These are phyloP conservation scores for Galium porrigens DNA, from an alignment of 305 asterid species.

Conservation along the genomic window DNA sequence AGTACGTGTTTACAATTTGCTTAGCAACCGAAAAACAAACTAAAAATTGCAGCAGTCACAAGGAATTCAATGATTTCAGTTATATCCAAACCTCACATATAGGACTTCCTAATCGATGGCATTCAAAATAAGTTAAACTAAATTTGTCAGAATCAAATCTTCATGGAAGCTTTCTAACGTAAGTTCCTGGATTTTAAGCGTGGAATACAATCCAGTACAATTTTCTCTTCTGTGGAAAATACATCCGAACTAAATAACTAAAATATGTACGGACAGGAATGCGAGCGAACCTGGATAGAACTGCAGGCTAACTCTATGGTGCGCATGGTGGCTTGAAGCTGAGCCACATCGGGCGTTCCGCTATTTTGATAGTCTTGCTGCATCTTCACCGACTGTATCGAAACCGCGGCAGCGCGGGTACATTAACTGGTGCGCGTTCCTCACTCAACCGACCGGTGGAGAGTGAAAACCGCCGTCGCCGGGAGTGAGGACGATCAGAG, in stretches of 20 bases:
- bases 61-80: background rate
- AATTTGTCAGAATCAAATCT: background rate
- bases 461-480: background rate
- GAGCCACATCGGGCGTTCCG: slow-evolving; percentile 44
- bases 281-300: slow-evolving; percentile 50
- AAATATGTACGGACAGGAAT: background rate
- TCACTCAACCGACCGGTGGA: background rate
- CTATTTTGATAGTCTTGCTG: slow-evolving; percentile 30
- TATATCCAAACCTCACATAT: background rate
- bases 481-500: slow-evolving; percentile 3
- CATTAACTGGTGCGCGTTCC: background rate
- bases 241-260: background rate
- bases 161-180: background rate
- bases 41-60: background rate
- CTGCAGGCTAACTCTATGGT: slow-evolving; percentile 67
- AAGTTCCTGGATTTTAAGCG: background rate
- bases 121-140: background rate
- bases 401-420: background rate
- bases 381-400: slow-evolving; percentile 23
- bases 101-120: background rate
- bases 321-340: slow-evolving; percentile 69
- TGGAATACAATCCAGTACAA: background rate
- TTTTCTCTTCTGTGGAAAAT: background rate
- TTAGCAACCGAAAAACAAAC: background rate
- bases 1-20: background rate